phyloP scores from a whole-genome alignment of 179 eudicot species.

The Carnegiea gigantea region DNA sequence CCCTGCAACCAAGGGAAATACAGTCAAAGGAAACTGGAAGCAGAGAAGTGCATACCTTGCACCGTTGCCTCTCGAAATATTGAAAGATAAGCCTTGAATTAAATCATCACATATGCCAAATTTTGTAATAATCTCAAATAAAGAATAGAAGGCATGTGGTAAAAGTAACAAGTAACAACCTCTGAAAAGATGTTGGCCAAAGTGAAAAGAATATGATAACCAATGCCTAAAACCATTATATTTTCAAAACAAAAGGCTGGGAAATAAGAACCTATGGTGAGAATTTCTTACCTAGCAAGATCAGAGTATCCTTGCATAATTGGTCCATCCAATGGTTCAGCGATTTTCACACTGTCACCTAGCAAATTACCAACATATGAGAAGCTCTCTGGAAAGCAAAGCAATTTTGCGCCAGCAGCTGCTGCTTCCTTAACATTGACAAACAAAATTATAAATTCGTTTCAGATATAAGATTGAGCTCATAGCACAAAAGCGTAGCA shows the following conservation, averaged over 20 bases:
- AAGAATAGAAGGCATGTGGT: background rate
- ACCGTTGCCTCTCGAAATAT: background rate
- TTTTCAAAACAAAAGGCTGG: background rate
- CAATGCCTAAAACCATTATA: background rate
- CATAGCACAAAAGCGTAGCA: background rate
- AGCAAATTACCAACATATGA: constrained; percentile 60
- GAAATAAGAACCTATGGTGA: background rate
- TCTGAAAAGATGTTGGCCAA: background rate
- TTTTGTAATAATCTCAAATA: background rate
- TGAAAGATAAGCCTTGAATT: background rate
- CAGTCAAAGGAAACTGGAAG: background rate
- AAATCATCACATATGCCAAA: background rate
- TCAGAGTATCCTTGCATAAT: constrained; percentile 69
- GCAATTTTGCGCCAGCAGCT: constrained; percentile 80
- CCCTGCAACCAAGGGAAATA: constrained; percentile 45
- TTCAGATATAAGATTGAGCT: background rate
- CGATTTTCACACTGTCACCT: constrained; percentile 75
- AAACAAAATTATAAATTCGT: background rate
- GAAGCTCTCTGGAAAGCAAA: constrained; percentile 90
- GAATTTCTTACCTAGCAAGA: constrained; percentile 64
- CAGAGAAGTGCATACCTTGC: background rate
- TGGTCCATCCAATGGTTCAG: constrained; percentile 80
- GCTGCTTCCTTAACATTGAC: constrained; percentile 67
- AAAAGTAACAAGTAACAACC: background rate
- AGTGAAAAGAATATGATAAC: background rate